Percentiles rank a stretch among this genome's conserved stretches.
Evolutionary conservation across 1,139 yeast species (phyloP).

Genomic region (Pichia sp.): DNA sequence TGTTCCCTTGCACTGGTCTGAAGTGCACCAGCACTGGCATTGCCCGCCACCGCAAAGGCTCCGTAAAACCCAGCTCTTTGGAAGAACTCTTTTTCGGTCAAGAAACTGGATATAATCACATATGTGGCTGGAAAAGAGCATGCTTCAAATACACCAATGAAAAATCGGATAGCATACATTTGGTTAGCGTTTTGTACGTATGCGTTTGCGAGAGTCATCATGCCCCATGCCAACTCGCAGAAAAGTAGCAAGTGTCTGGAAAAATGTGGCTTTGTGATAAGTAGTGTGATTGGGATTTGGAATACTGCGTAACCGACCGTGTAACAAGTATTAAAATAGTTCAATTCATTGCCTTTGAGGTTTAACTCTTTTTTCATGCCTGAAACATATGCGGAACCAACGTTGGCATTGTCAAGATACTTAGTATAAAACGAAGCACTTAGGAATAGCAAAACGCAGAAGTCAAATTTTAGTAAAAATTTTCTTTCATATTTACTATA

Average conservation of each 20-base stretch:
- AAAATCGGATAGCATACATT: constrained; percentile 24
- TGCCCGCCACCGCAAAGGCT: constrained; percentile 30
- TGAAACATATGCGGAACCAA: constrained; percentile 56
- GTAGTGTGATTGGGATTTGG: constrained; percentile 52
- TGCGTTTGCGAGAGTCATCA: constrained; percentile 20
- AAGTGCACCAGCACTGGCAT: constrained; percentile 5
- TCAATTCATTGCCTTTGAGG: constrained; percentile 48
- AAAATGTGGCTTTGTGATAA: constrained; percentile 33
- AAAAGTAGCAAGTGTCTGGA: constrained; percentile 52
- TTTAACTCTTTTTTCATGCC: constrained; percentile 54
- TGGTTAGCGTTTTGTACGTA: constrained; percentile 25
- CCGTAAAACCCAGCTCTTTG: constrained; percentile 50
- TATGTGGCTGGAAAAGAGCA: constrained; percentile 25
- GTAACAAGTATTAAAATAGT: constrained; percentile 51
- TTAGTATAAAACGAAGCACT: constrained; percentile 39
- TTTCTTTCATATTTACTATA: constrained; percentile 25
- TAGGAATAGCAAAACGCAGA: constrained; percentile 35
- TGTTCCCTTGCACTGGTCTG: constrained; percentile 32
- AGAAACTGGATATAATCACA: constrained; percentile 48
- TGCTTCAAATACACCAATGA: constrained; percentile 27
- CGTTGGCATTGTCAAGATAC: constrained; percentile 45
- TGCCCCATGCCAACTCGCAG: constrained; percentile 32
- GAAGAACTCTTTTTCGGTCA: constrained; percentile 42
- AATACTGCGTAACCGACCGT: constrained; percentile 58
- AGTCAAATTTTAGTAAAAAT: constrained; percentile 36